Evolutionary conservation across 495 filamentous ascomycete species (phyloP).

Genomic region (Aspergillus cavernicola): DNA sequence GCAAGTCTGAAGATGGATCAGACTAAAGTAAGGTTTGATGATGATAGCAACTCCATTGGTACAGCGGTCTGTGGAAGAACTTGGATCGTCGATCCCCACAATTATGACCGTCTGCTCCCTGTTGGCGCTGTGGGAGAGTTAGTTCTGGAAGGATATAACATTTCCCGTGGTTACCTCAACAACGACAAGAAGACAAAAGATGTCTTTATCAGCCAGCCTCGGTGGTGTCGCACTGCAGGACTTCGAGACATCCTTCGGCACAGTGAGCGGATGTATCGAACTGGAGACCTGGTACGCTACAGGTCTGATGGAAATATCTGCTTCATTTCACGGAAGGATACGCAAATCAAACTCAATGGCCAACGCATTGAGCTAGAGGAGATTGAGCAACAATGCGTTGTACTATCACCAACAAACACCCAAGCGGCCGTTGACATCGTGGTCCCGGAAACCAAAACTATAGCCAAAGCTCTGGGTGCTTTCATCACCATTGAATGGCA

Average conservation of each 20-base stretch:
- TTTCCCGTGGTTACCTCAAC: conserved; percentile 57
- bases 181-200: conserved; percentile 51
- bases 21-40: conserved; percentile 41
- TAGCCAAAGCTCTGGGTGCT: conserved; percentile 37
- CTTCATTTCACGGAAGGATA: conserved; percentile 58
- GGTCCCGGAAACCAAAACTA: conserved; percentile 28
- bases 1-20: conserved; percentile 34
- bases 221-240: conserved; percentile 36
- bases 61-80: conserved; percentile 34
- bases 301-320: conserved; percentile 48
- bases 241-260: conserved; percentile 24
- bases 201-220: conserved; percentile 54
- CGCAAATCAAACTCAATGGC: conserved; percentile 63
- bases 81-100: conserved; percentile 59
- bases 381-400: conserved; percentile 54
- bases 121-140: conserved; percentile 64
- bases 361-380: conserved; percentile 64
- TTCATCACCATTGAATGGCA: conserved; percentile 37
- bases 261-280: conserved; percentile 42
- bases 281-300: conserved; percentile 52
- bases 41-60: conserved; percentile 40
- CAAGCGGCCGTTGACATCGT: conserved; percentile 45
- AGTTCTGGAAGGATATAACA: conserved; percentile 58
- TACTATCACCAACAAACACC: conserved; percentile 27
- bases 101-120: conserved; percentile 55